Base-by-base conservation (phyloP, 495 filamentous ascomycete species). In the Talaromyces stipitatus region DNA sequence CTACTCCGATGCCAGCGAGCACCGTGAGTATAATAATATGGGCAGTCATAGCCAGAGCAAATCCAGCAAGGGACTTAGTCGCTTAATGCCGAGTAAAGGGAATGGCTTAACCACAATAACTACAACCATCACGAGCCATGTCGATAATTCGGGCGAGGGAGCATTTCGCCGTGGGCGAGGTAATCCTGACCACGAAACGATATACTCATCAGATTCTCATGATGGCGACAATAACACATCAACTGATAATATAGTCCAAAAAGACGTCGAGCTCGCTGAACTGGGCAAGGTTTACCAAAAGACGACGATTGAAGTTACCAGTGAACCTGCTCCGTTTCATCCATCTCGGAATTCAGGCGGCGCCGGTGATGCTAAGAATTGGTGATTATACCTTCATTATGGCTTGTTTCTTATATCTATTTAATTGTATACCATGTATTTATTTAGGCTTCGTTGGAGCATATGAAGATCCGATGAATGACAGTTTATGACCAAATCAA, bases 211-310 rank as follows among this genome's bases (percentile, higher is more conserved):
- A 1, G 29, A 36, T 38, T 54, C 52, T 16, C 23, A 54, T 24
- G 18, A 67, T 0, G 66, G 73, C 33, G 69, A 69, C 10, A 26
- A 48, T 18, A 48, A 48, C 10, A 48, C 9, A 11, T 77, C 74
- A 16, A 72, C 69, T 1, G 74, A 75, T 24, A 68, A 72, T 53
- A 74, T 74, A 50, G 66, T 74, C 14, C 28, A 50, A 4, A 66
- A 66, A 27, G 68, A 58, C 20, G 55, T 72, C 4, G 74, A 77
- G 48, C 57, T 77, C 64, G 38, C 55, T 0, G 63, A 67, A 1
- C 62, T 77, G 8, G 72, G 72, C 22, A 74, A 75, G 57, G 72
- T 77, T 59, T 75, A 73, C 58, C 74, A 77, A 53, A 64, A 77
- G 28, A 77, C 74, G 2, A 77, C 72, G 18, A 77, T 77, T 43